These are phyloP conservation scores for Thalassiosira hispida DNA, from an alignment of 352 stramenopile species.

Conservation along the genomic window DNA sequence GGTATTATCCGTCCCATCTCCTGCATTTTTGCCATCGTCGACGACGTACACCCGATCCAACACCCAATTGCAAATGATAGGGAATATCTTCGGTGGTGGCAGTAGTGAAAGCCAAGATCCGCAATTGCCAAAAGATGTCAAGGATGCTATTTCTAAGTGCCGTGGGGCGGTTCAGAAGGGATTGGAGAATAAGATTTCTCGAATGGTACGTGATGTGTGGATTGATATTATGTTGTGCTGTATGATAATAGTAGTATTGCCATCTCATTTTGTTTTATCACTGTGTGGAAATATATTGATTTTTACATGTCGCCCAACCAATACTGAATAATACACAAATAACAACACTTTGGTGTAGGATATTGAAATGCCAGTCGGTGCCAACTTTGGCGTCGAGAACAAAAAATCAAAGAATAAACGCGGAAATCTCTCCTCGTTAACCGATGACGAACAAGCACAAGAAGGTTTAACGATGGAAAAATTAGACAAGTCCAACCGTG, in stretches of 20 bases:
- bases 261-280: too few species aligned
- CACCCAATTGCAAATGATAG: slow-evolving; percentile 27
- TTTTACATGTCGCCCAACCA: too few species aligned
- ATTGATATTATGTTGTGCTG: neutral
- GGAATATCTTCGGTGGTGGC: slow-evolving; percentile 28
- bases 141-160: slow-evolving; percentile 80
- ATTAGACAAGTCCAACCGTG: slow-evolving; percentile 78
- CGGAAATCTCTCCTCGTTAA: slow-evolving; percentile 32
- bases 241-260: neutral
- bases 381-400: slow-evolving; percentile 82
- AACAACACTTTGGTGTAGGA: slow-evolving; percentile 50
- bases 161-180: slow-evolving; percentile 69
- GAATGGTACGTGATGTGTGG: slow-evolving; percentile 29
- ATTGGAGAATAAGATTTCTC: slow-evolving; percentile 63
- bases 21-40: slow-evolving; percentile 11
- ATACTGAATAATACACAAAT: neutral
- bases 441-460: slow-evolving; percentile 10
- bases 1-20: neutral
- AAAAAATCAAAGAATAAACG: slow-evolving; percentile 44
- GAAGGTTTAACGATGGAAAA: slow-evolving; percentile 50
- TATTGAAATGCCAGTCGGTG: slow-evolving; percentile 79
- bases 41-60: neutral
- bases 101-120: slow-evolving; percentile 23
- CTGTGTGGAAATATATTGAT: too few species aligned
- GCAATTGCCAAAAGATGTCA: slow-evolving; percentile 73